A percentile compares a stretch with the other conserved stretches of the same genome.
Evolutionary conservation across 2,329 filamentous ascomycete species (phyloP).

Genomic region (Epichloe scottii): DNA sequence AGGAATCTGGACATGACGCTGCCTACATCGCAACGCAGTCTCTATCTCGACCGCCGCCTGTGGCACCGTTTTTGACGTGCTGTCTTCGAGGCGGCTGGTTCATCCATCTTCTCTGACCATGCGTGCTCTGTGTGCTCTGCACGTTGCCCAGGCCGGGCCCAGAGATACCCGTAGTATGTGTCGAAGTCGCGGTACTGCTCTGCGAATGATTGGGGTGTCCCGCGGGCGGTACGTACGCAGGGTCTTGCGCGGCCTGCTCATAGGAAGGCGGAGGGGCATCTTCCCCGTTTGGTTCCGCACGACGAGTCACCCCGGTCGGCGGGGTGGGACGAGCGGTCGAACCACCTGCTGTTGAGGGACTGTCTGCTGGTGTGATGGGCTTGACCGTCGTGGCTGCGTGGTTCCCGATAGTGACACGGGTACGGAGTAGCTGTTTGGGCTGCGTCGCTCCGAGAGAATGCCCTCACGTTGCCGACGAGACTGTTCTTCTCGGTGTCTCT

Average conservation of each 20-base stretch:
- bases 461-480: conserved; percentile 54
- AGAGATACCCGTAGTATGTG: conserved; percentile 4
- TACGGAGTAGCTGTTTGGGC: conserved; percentile 12
- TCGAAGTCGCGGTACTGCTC: conserved; percentile 18
- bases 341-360: conserved; percentile 23
- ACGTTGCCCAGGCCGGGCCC: background rate
- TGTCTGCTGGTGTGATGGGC: conserved; percentile 1
- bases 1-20: background rate
- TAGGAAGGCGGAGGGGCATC: conserved; percentile 46
- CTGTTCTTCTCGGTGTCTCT: conserved; percentile 54
- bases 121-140: background rate
- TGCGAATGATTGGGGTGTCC: conserved; percentile 37
- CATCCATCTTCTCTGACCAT: background rate
- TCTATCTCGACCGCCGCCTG: conserved; percentile 13
- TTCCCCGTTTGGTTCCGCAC: conserved; percentile 28
- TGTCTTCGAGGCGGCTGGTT: conserved; percentile 9
- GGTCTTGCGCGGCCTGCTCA: conserved; percentile 41
- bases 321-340: conserved; percentile 28
- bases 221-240: conserved; percentile 37
- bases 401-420: background rate
- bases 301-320: conserved; percentile 24
- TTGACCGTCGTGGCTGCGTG: background rate
- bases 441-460: conserved; percentile 44
- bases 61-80: conserved; percentile 1
- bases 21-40: conserved; percentile 37